Percentiles rank a stretch among this genome's conserved stretches.
These are phyloP conservation scores for Populus euphratica DNA, from an alignment of 345 rosid species.

Conservation along the genomic window DNA sequence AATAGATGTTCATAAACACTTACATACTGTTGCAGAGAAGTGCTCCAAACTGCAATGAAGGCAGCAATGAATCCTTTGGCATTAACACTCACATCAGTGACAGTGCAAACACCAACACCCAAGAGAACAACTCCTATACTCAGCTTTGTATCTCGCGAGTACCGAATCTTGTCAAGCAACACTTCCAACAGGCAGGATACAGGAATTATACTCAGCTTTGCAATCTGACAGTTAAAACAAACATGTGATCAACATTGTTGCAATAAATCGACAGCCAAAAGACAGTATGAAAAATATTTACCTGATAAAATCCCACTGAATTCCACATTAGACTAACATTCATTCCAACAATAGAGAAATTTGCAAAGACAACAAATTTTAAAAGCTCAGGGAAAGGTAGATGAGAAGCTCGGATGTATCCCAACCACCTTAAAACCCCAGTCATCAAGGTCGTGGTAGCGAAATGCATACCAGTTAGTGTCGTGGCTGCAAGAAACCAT, in stretches of 20 bases:
- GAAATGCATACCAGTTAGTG: constrained; percentile 96
- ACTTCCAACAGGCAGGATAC: constrained; percentile 94
- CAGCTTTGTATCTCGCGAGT: constrained; percentile 94
- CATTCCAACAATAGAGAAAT: constrained; percentile 98
- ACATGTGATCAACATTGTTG: background rate
- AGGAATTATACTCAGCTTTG: constrained; percentile 97
- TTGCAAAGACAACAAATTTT: constrained; percentile 83
- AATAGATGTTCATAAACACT: background rate
- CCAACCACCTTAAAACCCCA: constrained; percentile 66
- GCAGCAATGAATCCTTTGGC: constrained; percentile 89
- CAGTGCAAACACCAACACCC: constrained; percentile 98
- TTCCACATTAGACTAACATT: constrained; percentile 99
- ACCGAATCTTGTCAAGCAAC: constrained; percentile 84
- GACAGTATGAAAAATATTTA: constrained; percentile 14
- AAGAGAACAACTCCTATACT: constrained; percentile 84
- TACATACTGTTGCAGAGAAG: constrained; percentile 94
- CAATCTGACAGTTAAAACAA: constrained; percentile 52
- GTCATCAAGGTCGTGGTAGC: constrained; percentile 86
- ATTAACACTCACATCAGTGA: constrained; percentile 97
- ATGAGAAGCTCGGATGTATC: constrained; percentile 77
- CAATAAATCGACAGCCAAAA: background rate
- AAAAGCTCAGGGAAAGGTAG: constrained; percentile 71
- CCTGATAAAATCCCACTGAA: constrained; percentile 99
- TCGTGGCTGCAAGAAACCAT: constrained; percentile 68
- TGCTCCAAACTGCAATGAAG: constrained; percentile 90